Evolutionary conservation across 352 stramenopile genomes (phyloP).

Genomic region (Thalassiosira sp.): DNA sequence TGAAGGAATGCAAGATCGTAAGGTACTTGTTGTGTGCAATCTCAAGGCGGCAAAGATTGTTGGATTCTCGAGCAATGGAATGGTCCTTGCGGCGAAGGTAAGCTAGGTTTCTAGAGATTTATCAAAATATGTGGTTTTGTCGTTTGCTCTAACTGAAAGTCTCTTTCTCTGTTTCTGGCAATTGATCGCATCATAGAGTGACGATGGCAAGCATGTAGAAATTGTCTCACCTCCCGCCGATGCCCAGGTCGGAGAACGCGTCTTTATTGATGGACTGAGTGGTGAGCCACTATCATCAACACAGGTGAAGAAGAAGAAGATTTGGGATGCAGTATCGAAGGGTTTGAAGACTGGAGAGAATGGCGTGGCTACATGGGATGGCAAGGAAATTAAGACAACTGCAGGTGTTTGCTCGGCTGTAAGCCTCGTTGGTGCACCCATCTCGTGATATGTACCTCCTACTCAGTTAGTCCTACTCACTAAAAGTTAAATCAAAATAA

Average conservation of each 20-base stretch:
- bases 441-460: constrained; percentile 67
- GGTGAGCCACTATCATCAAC: constrained; percentile 76
- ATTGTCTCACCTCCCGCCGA: constrained; percentile 72
- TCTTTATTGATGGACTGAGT: constrained; percentile 76
- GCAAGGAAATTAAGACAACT: constrained; percentile 75
- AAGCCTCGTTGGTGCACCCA: constrained; percentile 66
- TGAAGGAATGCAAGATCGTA: constrained; percentile 93
- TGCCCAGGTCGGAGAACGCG: constrained; percentile 76
- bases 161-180: constrained; percentile 3
- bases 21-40: constrained; percentile 97
- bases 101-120: constrained; percentile 7
- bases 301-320: constrained; percentile 84
- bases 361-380: constrained; percentile 74
- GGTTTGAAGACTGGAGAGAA: constrained; percentile 75
- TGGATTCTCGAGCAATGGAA: constrained; percentile 80
- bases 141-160: too few relatives aligned
- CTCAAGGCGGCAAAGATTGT: constrained; percentile 96
- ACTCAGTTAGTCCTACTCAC: too few relatives aligned
- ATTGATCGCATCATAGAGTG: constrained; percentile 25
- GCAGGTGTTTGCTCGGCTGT: constrained; percentile 62
- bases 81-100: constrained; percentile 82
- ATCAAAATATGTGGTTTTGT: too few relatives aligned
- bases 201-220: constrained; percentile 72
- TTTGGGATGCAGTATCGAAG: constrained; percentile 70
- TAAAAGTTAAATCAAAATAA: not conserved